phyloP scores from a whole-genome alignment of 1,284 basidiomycete species.

The Athelia sp. region DNA sequence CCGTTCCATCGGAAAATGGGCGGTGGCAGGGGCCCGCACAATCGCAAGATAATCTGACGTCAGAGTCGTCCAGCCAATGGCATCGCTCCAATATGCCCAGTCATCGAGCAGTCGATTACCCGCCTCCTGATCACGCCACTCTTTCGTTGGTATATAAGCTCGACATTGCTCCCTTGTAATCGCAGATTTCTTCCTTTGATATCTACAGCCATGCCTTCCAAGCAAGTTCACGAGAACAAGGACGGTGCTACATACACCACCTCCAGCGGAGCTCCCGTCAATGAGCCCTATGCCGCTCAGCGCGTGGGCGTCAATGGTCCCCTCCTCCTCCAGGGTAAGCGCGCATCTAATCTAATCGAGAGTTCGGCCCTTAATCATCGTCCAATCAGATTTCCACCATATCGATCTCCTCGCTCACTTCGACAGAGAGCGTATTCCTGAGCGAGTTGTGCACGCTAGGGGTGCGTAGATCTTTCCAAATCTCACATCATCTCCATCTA shows the following conservation, averaged over 20 bases:
- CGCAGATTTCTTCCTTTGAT: conserved; percentile 4
- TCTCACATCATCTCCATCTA: conserved; percentile 39
- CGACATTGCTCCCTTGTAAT: not conserved
- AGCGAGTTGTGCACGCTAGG: conserved; percentile 66
- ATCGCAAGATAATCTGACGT: no score
- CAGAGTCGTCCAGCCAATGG: no score
- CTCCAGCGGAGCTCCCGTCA: conserved; percentile 74
- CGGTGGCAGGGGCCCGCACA: no score
- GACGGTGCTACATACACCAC: conserved; percentile 76
- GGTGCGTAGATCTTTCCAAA: not conserved
- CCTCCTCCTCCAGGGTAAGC: conserved; percentile 76
- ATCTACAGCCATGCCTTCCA: conserved; percentile 50
- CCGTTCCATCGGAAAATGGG: no score
- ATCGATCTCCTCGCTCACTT: conserved; percentile 89
- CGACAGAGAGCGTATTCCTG: conserved; percentile 92
- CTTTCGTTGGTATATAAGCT: not conserved
- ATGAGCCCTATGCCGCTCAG: conserved; percentile 74
- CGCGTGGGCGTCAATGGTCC: conserved; percentile 74
- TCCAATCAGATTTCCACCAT: conserved; percentile 74
- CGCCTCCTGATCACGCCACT: no score
- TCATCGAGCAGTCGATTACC: no score
- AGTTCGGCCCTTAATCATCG: not conserved
- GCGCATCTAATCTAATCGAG: conserved; percentile 7
- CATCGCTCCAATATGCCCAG: no score
- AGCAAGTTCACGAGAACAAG: conserved; percentile 49